A percentile compares a stretch with the other conserved stretches of the same genome.
phyloP scores from a whole-genome alignment of 1,284 basidiomycete genomes.

The Xerocomus nothofagi region DNA sequence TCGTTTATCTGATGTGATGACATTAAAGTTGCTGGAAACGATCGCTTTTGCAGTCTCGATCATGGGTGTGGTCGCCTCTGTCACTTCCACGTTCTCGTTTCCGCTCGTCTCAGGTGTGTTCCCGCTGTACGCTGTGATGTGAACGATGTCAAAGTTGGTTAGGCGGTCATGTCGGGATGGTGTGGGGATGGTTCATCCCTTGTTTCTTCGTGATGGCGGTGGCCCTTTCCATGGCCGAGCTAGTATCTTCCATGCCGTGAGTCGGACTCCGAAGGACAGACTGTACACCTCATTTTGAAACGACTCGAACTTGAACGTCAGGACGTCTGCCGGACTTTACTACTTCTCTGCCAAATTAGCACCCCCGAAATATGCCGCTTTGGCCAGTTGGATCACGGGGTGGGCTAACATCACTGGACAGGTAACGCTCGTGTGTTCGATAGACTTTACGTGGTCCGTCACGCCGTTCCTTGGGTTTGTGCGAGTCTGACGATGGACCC shows the following conservation, averaged over 20 bases:
- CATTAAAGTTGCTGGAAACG: conserved; percentile 56
- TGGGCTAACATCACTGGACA: conserved; percentile 66
- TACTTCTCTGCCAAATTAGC: conserved; percentile 75
- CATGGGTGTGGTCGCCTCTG: conserved; percentile 72
- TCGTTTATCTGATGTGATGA: background rate
- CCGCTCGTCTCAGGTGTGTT: conserved; percentile 55
- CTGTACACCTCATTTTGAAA: background rate
- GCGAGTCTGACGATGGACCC: conserved; percentile 5
- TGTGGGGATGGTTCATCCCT: conserved; percentile 78
- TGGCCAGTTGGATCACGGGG: conserved; percentile 74
- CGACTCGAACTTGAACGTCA: conserved; percentile 22
- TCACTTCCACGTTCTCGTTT: conserved; percentile 66
- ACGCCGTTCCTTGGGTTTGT: background rate
- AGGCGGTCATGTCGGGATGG: conserved; percentile 76
- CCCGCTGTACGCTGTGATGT: background rate
- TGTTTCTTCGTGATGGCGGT: conserved; percentile 66
- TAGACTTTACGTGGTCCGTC: conserved; percentile 66
- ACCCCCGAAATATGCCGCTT: conserved; percentile 53
- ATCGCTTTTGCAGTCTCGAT: conserved; percentile 72
- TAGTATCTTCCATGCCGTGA: conserved; percentile 75
- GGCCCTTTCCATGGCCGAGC: conserved; percentile 69
- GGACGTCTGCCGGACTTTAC: conserved; percentile 70
- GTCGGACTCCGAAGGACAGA: conserved; percentile 31
- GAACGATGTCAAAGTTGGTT: conserved; percentile 1
- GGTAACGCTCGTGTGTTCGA: conserved; percentile 66